phyloP scores from a whole-genome alignment of 2,329 filamentous ascomycete species.

The Fonsecaea pugnacius region DNA sequence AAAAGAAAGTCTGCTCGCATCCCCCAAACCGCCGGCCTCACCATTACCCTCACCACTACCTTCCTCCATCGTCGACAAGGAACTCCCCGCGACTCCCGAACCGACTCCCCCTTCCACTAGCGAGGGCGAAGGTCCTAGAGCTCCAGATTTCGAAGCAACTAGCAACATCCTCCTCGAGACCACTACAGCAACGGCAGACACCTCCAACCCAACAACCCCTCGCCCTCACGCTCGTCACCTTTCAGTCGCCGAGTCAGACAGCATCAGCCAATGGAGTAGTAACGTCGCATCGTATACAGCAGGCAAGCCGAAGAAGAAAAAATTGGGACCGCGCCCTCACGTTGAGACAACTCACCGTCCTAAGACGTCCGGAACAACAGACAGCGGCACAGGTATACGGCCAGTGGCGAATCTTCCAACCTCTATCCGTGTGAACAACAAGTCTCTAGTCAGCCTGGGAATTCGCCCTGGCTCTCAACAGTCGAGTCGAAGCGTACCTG shows the following conservation, averaged over 20 bases:
- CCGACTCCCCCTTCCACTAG: conserved; percentile 31
- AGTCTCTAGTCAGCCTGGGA: conserved; percentile 33
- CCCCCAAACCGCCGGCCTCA: conserved; percentile 9
- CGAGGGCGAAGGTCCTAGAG: conserved; percentile 23
- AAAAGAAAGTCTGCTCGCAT: conserved; percentile 18
- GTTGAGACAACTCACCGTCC: conserved; percentile 64
- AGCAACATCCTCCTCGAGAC: conserved; percentile 29
- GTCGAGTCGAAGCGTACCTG: conserved; percentile 50
- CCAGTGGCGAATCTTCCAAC: conserved; percentile 80
- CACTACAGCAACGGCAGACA: conserved; percentile 15
- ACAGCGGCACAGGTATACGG: conserved; percentile 56
- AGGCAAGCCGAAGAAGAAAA: conserved; percentile 69
- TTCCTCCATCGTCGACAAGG: conserved; percentile 22
- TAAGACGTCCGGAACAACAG: conserved; percentile 58
- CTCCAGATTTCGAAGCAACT: conserved; percentile 29
- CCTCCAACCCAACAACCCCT: conserved; percentile 18
- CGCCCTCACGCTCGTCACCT: conserved; percentile 44
- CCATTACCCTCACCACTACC: conserved; percentile 16
- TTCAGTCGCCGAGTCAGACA: conserved; percentile 51
- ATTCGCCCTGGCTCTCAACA: conserved; percentile 52
- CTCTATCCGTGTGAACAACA: conserved; percentile 72
- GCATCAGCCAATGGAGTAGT: conserved; percentile 46
- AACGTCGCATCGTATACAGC: conserved; percentile 46
- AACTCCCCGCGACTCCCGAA: conserved; percentile 28
- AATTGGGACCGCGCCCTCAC: conserved; percentile 84